Percentiles rank a stretch among this genome's conserved stretches.
phyloP scores from a whole-genome alignment of 2,329 filamentous ascomycete species.

The Curvularia verruculosa region DNA sequence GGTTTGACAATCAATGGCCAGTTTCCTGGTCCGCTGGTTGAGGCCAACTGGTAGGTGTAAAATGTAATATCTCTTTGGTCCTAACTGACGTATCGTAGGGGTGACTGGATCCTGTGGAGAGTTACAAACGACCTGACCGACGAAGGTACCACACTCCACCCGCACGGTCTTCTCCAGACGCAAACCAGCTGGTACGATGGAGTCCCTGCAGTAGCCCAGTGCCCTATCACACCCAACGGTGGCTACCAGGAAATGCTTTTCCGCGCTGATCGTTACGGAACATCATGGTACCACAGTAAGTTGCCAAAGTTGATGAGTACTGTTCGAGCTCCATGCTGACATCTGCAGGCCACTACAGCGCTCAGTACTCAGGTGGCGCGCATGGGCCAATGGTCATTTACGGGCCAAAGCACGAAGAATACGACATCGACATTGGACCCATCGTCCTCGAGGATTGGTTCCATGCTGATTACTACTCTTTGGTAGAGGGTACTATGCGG shows the following conservation, averaged over 20 bases:
- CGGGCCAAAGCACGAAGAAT: constrained; percentile 44
- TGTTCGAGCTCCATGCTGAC: background rate
- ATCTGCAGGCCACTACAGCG: constrained; percentile 39
- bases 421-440: constrained; percentile 51
- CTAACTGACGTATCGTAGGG: constrained; percentile 25
- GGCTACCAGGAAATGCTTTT: constrained; percentile 27
- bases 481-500: constrained; percentile 38
- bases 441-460: constrained; percentile 51
- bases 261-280: constrained; percentile 39
- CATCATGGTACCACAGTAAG: constrained; percentile 36
- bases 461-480: constrained; percentile 41
- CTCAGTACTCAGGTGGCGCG: constrained; percentile 49
- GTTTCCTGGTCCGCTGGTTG: constrained; percentile 42
- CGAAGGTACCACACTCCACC: constrained; percentile 46
- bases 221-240: constrained; percentile 44
- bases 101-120: constrained; percentile 37
- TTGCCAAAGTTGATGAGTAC: background rate
- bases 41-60: constrained; percentile 35
- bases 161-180: constrained; percentile 43
- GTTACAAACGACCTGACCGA: constrained; percentile 40
- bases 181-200: constrained; percentile 47
- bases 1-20: constrained; percentile 40
- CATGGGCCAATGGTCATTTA: constrained; percentile 49
- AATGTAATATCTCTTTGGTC: background rate
- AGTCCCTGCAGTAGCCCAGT: constrained; percentile 44